phyloP scores from a whole-genome alignment of 2,329 filamentous ascomycete genomes.

The Cytospora paraplurivora region DNA sequence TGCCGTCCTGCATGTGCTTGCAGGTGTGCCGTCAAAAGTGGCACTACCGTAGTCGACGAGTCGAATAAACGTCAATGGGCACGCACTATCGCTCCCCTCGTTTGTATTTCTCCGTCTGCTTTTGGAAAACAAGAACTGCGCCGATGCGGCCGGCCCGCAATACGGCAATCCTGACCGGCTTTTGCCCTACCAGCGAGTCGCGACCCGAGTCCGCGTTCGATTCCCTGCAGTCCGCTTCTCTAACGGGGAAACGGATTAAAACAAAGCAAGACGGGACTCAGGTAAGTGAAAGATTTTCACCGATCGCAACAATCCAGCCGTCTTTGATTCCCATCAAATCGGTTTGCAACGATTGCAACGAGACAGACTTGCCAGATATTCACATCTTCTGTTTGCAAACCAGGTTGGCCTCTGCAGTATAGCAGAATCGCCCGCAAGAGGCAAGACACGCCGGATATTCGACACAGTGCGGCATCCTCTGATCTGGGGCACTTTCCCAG shows the following conservation, averaged over 20 bases:
- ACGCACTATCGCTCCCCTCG: constrained; percentile 1
- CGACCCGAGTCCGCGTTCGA: constrained; percentile 5
- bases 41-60: constrained; percentile 10
- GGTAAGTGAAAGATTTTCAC: not conserved
- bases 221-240: not conserved
- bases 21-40: constrained; percentile 9
- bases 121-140: constrained; percentile 20
- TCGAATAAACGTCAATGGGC: constrained; percentile 15
- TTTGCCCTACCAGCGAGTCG: constrained; percentile 8
- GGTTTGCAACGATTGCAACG: not conserved
- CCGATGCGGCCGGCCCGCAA: constrained; percentile 25
- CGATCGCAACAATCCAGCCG: not conserved
- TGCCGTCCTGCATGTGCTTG: constrained; percentile 6
- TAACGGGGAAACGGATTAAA: not conserved
- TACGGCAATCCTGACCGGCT: constrained; percentile 15
- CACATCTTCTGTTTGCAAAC: not conserved
- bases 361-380: not conserved
- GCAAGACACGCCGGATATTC: not conserved
- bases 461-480: constrained; percentile 20
- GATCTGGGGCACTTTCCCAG: not conserved
- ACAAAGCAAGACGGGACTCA: not conserved
- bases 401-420: not conserved
- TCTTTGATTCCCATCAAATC: not conserved
- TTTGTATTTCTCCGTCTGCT: constrained; percentile 19
- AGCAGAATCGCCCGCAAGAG: not conserved